Conservation (phyloP, 2,329 filamentous ascomycete species). For the Trichoderma citrinoviride region DNA sequence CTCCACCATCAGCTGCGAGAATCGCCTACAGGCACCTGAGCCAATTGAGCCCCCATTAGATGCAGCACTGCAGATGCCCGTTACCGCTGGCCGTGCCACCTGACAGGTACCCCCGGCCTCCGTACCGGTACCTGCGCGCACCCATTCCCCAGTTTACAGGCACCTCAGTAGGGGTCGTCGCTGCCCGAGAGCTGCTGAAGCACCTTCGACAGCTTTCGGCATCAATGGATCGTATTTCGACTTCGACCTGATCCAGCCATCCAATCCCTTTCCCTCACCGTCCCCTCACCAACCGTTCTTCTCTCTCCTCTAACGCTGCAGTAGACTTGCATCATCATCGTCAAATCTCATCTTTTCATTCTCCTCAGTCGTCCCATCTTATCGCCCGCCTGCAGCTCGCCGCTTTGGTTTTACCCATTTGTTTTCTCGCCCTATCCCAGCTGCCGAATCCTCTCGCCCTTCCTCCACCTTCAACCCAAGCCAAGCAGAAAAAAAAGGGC, state of each 20-base stretch:
- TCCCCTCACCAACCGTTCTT: conserved; percentile 10
- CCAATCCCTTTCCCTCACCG: conserved; percentile 14
- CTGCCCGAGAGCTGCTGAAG: conserved; percentile 10
- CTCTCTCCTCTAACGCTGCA: not conserved
- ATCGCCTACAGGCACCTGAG: not conserved
- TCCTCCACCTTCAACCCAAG: not conserved
- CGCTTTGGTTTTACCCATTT: conserved; percentile 4
- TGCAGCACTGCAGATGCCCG: not conserved
- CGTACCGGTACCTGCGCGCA: not conserved
- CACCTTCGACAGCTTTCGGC: not conserved
- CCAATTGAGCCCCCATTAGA: too few relatives aligned
- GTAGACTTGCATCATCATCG: not conserved
- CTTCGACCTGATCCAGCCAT: not conserved
- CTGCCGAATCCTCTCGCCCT: not conserved
- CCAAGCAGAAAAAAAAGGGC: not conserved
- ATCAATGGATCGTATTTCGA: conserved; percentile 5
- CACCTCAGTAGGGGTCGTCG: conserved; percentile 9
- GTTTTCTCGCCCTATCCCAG: not conserved
- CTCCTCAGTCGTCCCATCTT: not conserved
- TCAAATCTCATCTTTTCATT: not conserved
- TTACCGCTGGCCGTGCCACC: not conserved
- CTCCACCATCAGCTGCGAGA: not conserved
- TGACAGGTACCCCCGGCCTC: not conserved
- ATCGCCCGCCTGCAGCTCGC: conserved; percentile 6
- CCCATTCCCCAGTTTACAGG: not conserved